phyloP scores from a whole-genome alignment of 73 alveolate genomes.

The Paramecium bursaria region DNA sequence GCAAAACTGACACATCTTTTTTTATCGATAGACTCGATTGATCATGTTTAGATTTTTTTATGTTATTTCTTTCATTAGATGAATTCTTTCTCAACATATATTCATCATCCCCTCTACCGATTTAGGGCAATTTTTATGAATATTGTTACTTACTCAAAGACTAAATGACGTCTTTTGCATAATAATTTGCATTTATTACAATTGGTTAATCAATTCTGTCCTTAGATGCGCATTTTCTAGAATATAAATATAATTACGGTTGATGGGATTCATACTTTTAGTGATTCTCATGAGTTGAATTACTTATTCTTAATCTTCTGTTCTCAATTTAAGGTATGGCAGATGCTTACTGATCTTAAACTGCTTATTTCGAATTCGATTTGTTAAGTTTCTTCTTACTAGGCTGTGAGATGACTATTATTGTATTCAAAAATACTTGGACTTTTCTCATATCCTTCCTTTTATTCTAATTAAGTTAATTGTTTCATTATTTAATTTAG shows the following conservation, averaged over 20 bases:
- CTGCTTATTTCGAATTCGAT: constrained; percentile 32
- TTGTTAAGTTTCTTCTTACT: constrained; percentile 33
- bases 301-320: constrained; percentile 49
- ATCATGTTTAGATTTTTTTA: constrained; percentile 38
- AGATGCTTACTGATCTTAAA: no score
- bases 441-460: no score
- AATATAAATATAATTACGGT: no score
- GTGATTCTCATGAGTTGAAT: constrained; percentile 56
- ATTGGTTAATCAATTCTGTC: constrained; percentile 6
- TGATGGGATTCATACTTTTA: constrained; percentile 28
- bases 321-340: no score
- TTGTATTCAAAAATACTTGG: no score
- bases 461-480: constrained; percentile 36
- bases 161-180: constrained; percentile 43
- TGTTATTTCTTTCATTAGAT: background rate
- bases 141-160: constrained; percentile 48
- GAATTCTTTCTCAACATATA: constrained; percentile 15
- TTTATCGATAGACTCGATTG: background rate
- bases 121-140: constrained; percentile 40
- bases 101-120: constrained; percentile 22
- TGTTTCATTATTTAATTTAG: constrained; percentile 45
- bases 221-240: no score
- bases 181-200: constrained; percentile 29
- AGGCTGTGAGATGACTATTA: no score
- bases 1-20: constrained; percentile 23